Percentiles rank a stretch among this genome's conserved stretches.
Conservation (phyloP, 2,329 filamentous ascomycete species). For the Chaetomium sp. region DNA sequence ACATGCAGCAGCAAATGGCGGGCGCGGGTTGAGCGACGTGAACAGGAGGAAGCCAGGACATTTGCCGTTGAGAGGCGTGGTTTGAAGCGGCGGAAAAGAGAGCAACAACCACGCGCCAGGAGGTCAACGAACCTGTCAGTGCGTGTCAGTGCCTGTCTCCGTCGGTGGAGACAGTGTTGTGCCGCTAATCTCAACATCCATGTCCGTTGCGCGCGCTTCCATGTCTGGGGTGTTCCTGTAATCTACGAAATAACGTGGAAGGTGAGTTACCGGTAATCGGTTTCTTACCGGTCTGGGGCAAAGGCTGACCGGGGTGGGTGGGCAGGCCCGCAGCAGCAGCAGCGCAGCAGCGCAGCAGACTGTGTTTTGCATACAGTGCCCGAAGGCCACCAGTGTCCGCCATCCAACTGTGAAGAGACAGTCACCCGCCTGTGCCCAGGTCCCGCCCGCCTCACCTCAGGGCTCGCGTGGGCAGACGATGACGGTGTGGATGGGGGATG, state of each 20-base stretch:
- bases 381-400: background rate
- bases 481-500: background rate
- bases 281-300: constrained; percentile 1
- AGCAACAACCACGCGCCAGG: constrained; percentile 22
- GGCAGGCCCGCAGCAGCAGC: constrained; percentile 1
- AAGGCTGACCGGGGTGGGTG: background rate
- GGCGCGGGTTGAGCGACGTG: constrained; percentile 21
- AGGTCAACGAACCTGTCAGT: constrained; percentile 9
- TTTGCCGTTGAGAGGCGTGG: constrained; percentile 19
- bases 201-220: constrained; percentile 12
- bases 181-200: constrained; percentile 27
- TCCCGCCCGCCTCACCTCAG: background rate
- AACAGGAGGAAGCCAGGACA: constrained; percentile 8
- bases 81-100: constrained; percentile 26
- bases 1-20: constrained; percentile 17
- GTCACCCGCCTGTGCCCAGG: constrained; percentile 12
- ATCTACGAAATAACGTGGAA: background rate
- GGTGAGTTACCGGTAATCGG: constrained; percentile 1
- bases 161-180: constrained; percentile 23
- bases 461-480: background rate
- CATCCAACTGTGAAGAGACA: background rate
- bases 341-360: background rate
- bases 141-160: background rate
- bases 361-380: constrained; percentile 16
- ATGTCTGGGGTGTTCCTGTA: constrained; percentile 18